Percentiles rank a stretch among this genome's conserved stretches.
These are phyloP conservation scores for Penicillium ochrochloron DNA, from an alignment of 495 filamentous ascomycete species.

Conservation along the genomic window DNA sequence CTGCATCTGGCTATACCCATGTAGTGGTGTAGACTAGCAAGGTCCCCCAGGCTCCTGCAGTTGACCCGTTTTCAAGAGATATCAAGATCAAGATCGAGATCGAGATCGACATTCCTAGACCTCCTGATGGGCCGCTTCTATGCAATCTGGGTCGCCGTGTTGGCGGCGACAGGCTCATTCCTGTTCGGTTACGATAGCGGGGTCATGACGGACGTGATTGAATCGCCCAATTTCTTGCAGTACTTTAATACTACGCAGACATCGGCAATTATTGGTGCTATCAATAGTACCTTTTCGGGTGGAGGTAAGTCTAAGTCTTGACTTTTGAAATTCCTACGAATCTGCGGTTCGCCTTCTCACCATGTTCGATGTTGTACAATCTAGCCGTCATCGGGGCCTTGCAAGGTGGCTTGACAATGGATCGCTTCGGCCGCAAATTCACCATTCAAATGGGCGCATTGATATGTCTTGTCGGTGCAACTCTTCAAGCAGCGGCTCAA, in stretches of 20 bases:
- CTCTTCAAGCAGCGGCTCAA: conserved; percentile 56
- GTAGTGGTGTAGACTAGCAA: background rate
- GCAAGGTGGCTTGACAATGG: conserved; percentile 44
- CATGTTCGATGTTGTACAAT: background rate
- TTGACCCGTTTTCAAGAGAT: background rate
- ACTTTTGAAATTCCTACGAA: background rate
- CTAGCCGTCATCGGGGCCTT: conserved; percentile 42
- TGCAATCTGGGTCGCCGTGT: conserved; percentile 46
- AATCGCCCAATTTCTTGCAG: conserved; percentile 49
- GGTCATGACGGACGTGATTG: conserved; percentile 61
- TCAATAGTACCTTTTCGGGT: conserved; percentile 61
- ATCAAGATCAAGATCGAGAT: background rate
- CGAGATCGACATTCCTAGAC: background rate
- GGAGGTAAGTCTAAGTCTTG: conserved; percentile 46
- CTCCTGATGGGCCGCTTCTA: conserved; percentile 48
- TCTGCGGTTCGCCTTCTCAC: background rate
- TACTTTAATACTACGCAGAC: conserved; percentile 55
- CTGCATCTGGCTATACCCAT: background rate
- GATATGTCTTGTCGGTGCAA: conserved; percentile 58
- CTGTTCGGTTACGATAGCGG: conserved; percentile 61
- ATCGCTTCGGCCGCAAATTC: conserved; percentile 54
- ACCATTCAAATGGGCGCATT: conserved; percentile 61
- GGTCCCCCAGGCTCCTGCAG: too few relatives aligned
- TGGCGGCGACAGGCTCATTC: conserved; percentile 55
- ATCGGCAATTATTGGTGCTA: conserved; percentile 57